A percentile compares a stretch with the other conserved stretches of the same genome.
phyloP scores from a whole-genome alignment of 352 stramenopile species.

The Peronosclerospora sorghi region DNA sequence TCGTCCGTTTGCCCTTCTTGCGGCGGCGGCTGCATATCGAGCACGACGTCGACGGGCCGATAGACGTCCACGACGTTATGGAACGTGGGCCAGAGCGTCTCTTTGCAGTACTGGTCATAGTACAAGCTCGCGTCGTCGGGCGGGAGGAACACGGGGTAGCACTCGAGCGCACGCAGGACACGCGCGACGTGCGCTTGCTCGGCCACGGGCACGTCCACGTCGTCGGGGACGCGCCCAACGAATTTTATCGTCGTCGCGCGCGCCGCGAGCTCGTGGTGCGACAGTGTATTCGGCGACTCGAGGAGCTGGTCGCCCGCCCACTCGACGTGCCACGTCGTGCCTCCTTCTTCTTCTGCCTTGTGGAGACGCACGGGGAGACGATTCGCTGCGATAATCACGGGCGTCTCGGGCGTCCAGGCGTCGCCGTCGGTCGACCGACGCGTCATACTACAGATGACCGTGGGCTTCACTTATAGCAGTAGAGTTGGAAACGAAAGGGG shows the following conservation, averaged over 20 bases:
- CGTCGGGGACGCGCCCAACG: constrained; percentile 48
- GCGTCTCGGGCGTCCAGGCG: constrained; percentile 40
- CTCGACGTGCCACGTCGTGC: constrained; percentile 32
- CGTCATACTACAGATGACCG: background rate
- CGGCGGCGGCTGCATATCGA: constrained; percentile 24
- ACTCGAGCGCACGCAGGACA: constrained; percentile 49
- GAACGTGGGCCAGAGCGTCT: constrained; percentile 93
- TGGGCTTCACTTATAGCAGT: no score
- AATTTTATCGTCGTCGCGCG: constrained; percentile 60
- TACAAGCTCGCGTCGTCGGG: constrained; percentile 48
- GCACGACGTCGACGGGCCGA: constrained; percentile 56
- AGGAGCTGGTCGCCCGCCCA: constrained; percentile 69
- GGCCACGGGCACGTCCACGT: constrained; percentile 32
- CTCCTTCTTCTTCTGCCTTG: constrained; percentile 4
- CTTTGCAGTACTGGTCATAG: constrained; percentile 94
- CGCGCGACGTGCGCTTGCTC: constrained; percentile 37
- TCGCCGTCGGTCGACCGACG: constrained; percentile 1
- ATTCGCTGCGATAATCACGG: constrained; percentile 67
- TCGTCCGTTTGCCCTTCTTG: constrained; percentile 8
- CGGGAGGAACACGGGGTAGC: constrained; percentile 52
- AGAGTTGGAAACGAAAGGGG: no score
- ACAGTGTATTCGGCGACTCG: constrained; percentile 64
- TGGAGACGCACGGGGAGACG: constrained; percentile 43
- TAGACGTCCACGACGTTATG: constrained; percentile 93
- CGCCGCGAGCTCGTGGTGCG: constrained; percentile 50